These are phyloP conservation scores for Hemisphaericaspora lyxosophila DNA, from an alignment of 1,139 yeast species.

Conservation along the genomic window DNA sequence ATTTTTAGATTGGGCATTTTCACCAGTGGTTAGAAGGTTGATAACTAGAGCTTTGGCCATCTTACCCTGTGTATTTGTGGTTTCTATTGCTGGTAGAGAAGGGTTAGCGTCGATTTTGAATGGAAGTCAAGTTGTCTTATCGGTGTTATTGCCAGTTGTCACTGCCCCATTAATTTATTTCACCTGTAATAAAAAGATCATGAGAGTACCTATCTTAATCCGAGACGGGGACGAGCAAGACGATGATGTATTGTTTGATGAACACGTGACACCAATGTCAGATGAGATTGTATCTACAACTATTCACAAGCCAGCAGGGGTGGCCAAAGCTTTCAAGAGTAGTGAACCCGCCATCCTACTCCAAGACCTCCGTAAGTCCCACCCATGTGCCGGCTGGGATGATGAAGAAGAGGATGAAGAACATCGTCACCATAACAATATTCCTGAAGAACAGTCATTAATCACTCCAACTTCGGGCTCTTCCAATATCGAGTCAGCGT, in stretches of 20 bases:
- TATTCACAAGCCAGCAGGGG: neutral
- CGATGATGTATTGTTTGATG: conserved; percentile 21
- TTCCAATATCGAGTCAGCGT: conserved; percentile 3
- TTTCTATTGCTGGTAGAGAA: conserved; percentile 73
- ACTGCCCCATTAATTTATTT: conserved; percentile 88
- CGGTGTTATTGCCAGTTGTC: conserved; percentile 81
- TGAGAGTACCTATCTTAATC: conserved; percentile 63
- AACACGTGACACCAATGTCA: conserved; percentile 6
- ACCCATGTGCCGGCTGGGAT: conserved; percentile 49
- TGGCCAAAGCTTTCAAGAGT: conserved; percentile 25
- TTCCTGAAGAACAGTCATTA: conserved; percentile 19
- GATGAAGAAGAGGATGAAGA: conserved; percentile 31
- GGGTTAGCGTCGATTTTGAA: conserved; percentile 83
- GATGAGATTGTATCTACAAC: neutral
- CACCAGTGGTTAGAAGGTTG: conserved; percentile 83
- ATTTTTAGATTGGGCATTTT: conserved; percentile 77
- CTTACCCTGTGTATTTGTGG: conserved; percentile 82
- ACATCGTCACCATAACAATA: conserved; percentile 5
- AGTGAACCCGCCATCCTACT: conserved; percentile 45
- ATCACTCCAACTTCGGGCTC: conserved; percentile 3
- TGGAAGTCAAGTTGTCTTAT: conserved; percentile 83
- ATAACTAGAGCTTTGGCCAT: conserved; percentile 84
- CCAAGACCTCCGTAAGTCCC: conserved; percentile 43
- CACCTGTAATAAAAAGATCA: conserved; percentile 69
- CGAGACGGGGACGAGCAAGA: conserved; percentile 33